Evolutionary conservation across 1,139 yeast genomes (phyloP).

Genomic region (Waltiozyma sp.): DNA sequence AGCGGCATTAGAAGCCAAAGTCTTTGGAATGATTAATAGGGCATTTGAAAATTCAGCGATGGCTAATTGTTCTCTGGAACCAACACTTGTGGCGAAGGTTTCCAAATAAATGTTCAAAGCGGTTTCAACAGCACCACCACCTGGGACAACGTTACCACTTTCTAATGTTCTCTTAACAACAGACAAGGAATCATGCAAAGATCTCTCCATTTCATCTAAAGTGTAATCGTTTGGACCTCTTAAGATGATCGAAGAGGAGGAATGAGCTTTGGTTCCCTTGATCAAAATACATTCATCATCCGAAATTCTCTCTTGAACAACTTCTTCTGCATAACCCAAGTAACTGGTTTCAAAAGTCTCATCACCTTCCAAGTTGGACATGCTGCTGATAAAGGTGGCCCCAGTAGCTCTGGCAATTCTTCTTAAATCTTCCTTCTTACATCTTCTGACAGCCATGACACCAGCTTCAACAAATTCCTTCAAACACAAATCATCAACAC

Average conservation of each 20-base stretch:
- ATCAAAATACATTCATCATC: conserved; percentile 96
- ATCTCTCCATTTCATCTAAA: conserved; percentile 97
- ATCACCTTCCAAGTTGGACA: conserved; percentile 95
- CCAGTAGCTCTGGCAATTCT: conserved; percentile 98
- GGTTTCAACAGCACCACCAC: conserved; percentile 98
- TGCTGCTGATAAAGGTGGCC: conserved; percentile 76
- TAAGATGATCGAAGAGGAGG: conserved; percentile 82
- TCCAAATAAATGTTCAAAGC: conserved; percentile 92
- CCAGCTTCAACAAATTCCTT: conserved; percentile 94
- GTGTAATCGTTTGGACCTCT: conserved; percentile 97
- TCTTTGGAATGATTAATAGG: conserved; percentile 85
- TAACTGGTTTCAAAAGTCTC: conserved; percentile 86
- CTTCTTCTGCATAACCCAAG: conserved; percentile 88
- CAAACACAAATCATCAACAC: conserved; percentile 92
- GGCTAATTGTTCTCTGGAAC: conserved; percentile 95
- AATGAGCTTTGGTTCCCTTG: conserved; percentile 89
- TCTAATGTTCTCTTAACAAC: conserved; percentile 96
- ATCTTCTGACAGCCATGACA: conserved; percentile 96
- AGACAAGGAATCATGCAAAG: conserved; percentile 85
- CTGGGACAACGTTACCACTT: conserved; percentile 91
- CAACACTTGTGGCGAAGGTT: conserved; percentile 95
- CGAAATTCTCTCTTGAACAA: conserved; percentile 79
- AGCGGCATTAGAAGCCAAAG: conserved; percentile 95
- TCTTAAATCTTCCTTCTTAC: conserved; percentile 92
- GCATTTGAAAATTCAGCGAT: conserved; percentile 96